Base-by-base conservation (phyloP, 202 grass and related monocot species). In the Tripidium arundinaceum region DNA sequence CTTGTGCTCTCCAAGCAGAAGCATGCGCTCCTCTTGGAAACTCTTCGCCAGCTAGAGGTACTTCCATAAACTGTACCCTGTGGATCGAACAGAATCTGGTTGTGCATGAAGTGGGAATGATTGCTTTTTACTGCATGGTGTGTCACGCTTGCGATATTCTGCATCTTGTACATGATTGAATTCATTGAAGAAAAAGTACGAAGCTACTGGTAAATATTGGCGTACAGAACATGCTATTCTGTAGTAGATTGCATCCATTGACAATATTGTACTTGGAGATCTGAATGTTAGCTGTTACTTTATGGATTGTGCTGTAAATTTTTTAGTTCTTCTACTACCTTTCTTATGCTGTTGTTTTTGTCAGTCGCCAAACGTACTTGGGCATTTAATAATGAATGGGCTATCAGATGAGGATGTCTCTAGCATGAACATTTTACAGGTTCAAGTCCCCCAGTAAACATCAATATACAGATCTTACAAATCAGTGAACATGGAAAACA, bases 31-130 rank as follows among this genome's bases (percentile, higher is more conserved):
- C 90, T 98, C 71, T 41, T 93, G 2, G 90, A 98, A 13, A 93
- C 86, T 26, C 90, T 98, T 65, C 86, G 96, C 65, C 96, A 95
- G 26, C 86, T 98, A 83, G 96, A 98, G 96, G 96, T 98, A 93
- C 75, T 43, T 21, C 57, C 70, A 76, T 76, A 39, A 71, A 71
- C 68, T 65, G 21, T 55, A 79, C 68, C 79, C 43, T 46, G 37
- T 1, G 3, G 27, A 34, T 66, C 13, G 13, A 68, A 46, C 41
- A 13, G 2, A 37, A 40, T 63, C 24, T 83, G 55, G 75, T 49
- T 71, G 54, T 18, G 31, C 54, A 49, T 79, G 41, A 13, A 34
- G 49, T 79, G 7, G 27, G 26, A 71, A 69, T n/a, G 12, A 8
- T 25, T 67, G 45, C 16, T 71, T 76, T 81, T 68, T 37, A 39